These are phyloP conservation scores for Starmerella sp. DNA, from an alignment of 805 yeast genomes.

Conservation along the genomic window DNA sequence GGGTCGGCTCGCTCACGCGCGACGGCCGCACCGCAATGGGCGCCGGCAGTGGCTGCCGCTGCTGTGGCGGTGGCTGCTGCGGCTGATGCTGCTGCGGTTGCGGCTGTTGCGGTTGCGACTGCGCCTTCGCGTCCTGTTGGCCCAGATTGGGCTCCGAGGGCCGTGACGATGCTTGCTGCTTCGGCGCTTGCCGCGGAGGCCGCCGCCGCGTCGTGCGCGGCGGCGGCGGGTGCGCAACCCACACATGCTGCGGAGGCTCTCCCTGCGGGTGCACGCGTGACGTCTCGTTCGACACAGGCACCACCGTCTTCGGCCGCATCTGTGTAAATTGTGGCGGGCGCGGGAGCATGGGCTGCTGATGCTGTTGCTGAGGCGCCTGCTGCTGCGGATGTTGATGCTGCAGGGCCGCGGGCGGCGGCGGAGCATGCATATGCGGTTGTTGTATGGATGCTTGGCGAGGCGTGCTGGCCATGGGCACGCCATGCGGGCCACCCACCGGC, in stretches of 20 bases:
- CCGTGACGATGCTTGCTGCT: neutral
- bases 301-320: conserved; percentile 2
- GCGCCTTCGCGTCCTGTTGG: neutral
- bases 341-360: neutral
- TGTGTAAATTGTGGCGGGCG: neutral
- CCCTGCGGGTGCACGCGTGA: conserved; percentile 15
- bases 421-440: neutral
- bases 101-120: neutral
- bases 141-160: neutral
- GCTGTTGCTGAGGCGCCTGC: neutral
- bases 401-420: neutral
- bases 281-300: neutral
- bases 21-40: neutral
- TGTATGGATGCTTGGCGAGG: neutral
- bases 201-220: conserved; percentile 1
- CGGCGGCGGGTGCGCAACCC: conserved; percentile 16
- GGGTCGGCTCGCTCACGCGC: neutral
- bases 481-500: neutral
- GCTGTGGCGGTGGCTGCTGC: too few relatives aligned
- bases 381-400: neutral
- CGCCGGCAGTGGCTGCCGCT: too few relatives aligned
- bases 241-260: conserved; percentile 17
- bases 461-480: neutral
- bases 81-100: neutral
- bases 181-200: neutral